Conservation (phyloP, 352 stramenopile genomes). For the Phytophthora melonis region DNA sequence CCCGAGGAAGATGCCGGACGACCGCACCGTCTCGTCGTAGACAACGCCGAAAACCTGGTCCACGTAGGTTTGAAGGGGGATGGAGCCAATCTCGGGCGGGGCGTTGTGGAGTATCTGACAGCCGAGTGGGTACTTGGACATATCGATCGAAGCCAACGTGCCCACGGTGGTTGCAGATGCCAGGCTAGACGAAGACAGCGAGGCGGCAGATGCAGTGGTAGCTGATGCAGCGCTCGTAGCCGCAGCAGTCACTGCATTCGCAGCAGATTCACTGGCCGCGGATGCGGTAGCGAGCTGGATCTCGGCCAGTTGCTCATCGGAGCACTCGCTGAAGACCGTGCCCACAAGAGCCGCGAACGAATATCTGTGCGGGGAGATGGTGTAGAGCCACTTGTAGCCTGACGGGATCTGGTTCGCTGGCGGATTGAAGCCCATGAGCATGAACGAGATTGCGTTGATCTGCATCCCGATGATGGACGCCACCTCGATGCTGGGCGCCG, state of each 20-base stretch:
- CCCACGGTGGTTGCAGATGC: not conserved
- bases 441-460: slow-evolving; percentile 38
- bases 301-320: slow-evolving; percentile 12
- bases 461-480: slow-evolving; percentile 31
- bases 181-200: not conserved
- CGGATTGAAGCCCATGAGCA: slow-evolving; percentile 54
- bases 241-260: not conserved
- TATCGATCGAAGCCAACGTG: slow-evolving; percentile 6
- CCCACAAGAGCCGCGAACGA: slow-evolving; percentile 21
- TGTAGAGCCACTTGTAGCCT: slow-evolving; percentile 48
- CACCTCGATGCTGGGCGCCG: slow-evolving; percentile 38
- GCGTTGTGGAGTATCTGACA: slow-evolving; percentile 37
- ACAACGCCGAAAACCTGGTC: slow-evolving; percentile 41
- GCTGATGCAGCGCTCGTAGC: not conserved
- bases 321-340: slow-evolving; percentile 34
- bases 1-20: slow-evolving; percentile 34
- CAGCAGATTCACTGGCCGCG: not conserved
- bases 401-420: slow-evolving; percentile 35
- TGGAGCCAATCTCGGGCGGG: slow-evolving; percentile 19
- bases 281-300: slow-evolving; percentile 11
- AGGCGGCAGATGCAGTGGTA: not conserved
- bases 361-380: slow-evolving; percentile 37
- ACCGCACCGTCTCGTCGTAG: slow-evolving; percentile 32
- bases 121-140: slow-evolving; percentile 24
- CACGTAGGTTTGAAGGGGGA: slow-evolving; percentile 42